Evolutionary conservation across 2,329 filamentous ascomycete genomes (phyloP), one percentile per base, ranked within the genome.

Genomic region (Ceratocystis variospora): DNA sequence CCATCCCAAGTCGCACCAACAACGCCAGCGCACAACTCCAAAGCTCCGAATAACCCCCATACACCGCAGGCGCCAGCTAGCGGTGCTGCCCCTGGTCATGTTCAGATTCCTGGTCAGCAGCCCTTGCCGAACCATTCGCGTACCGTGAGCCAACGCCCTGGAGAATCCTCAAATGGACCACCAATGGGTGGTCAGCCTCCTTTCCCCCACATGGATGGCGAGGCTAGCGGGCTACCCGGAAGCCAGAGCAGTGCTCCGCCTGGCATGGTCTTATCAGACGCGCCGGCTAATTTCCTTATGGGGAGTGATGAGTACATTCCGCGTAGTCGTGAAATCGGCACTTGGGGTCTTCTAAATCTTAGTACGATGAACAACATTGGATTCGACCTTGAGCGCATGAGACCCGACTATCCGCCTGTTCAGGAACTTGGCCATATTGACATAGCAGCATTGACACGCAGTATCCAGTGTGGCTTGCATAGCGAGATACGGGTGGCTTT

Each of bases 401-500:
- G 86, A 71, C 90, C 92, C 0, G 87, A 89, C 66, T 80, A 91
- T 46, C 93, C 94, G 0, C 78, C 80, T 1, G 80, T 91, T 19
- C 78, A 82, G 25, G 92, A 97, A 71, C 80, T 97, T 64, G 94
- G 93, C 7, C 82, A 90, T 22, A 89, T 97, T 69, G 93, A 99
- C 72, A 87, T 97, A 33, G 87, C 92, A 70, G 91, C 93, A 22
- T 80, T 99, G 50, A 96, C 87, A 0, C 88, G 91, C 79, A 91
- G 90, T 72, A 78, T 99, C 46, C 91, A 96, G 73, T 95, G 89
- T 65, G 93, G 93, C 0, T 88, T 97, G 55, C 87, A 91, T 71
- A 86, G 86, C 4, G 94, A 99, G 76, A 87, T 96, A n/a, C 86
- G 93, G 8, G 77, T 96, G 69, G 93, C 93, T 1, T 79, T 99